These are phyloP conservation scores for Penicillium chermesinum DNA, from an alignment of 495 filamentous ascomycete species.

Conservation along the genomic window DNA sequence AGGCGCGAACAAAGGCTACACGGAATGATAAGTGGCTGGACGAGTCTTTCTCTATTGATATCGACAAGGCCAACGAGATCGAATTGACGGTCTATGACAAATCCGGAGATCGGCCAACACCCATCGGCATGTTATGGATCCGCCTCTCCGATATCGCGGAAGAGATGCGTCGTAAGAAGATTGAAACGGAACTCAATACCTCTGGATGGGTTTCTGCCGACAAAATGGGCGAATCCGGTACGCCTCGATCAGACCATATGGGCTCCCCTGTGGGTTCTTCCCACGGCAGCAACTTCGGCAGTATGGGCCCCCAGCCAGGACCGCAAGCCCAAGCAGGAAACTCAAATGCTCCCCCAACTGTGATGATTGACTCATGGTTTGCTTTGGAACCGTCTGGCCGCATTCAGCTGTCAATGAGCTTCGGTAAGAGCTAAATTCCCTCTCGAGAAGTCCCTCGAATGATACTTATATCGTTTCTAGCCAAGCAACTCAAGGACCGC, in stretches of 20 bases:
- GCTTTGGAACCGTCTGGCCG: constrained; percentile 90
- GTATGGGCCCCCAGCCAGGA: constrained; percentile 15
- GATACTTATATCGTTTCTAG: constrained; percentile 41
- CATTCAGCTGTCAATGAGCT: constrained; percentile 81
- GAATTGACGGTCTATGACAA: constrained; percentile 98
- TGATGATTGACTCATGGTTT: constrained; percentile 92
- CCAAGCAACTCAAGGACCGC: constrained; percentile 63
- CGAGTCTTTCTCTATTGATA: constrained; percentile 82
- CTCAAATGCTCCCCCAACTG: constrained; percentile 40
- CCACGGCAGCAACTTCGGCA: constrained; percentile 24
- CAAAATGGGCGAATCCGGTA: constrained; percentile 64
- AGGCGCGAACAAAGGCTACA: constrained; percentile 81
- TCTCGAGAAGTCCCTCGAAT: background rate
- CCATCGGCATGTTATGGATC: constrained; percentile 94
- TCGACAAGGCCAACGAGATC: constrained; percentile 98
- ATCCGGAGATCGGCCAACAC: constrained; percentile 76
- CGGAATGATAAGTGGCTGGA: constrained; percentile 86
- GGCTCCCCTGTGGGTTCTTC: constrained; percentile 39
- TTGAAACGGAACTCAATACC: constrained; percentile 86
- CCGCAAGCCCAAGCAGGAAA: constrained; percentile 20
- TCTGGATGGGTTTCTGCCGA: constrained; percentile 97
- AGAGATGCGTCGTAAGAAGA: constrained; percentile 94
- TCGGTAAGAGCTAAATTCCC: constrained; percentile 52
- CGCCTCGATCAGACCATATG: constrained; percentile 33
- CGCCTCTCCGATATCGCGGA: constrained; percentile 95